A percentile compares a stretch with the other conserved stretches of the same genome.
These are phyloP conservation scores for Comarum palustre DNA, from an alignment of 306 rosid genomes.

Conservation along the genomic window DNA sequence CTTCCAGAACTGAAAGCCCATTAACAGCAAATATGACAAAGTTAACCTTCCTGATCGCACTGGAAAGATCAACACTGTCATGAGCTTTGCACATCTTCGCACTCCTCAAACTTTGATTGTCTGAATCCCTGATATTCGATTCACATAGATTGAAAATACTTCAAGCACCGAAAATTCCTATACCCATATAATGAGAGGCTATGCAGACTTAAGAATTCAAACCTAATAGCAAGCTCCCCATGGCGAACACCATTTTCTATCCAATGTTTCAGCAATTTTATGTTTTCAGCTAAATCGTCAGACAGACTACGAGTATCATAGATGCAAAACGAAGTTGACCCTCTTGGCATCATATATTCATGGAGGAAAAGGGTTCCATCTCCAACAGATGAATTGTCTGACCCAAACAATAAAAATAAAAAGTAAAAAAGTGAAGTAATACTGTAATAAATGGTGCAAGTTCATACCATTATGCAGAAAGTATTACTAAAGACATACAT, in stretches of 20 bases:
- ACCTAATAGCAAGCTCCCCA: constrained; percentile 76
- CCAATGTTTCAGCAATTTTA: constrained; percentile 51
- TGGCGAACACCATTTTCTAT: constrained; percentile 71
- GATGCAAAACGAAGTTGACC: constrained; percentile 59
- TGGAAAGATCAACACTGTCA: constrained; percentile 31
- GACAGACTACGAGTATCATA: constrained; percentile 80
- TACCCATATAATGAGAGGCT: constrained; percentile 18
- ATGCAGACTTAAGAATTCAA: constrained; percentile 24
- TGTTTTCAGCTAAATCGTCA: constrained; percentile 42
- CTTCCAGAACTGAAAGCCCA: constrained; percentile 60
- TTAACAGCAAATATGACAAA: constrained; percentile 65
- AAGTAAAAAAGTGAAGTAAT: background rate
- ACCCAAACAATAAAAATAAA: constrained; percentile 20
- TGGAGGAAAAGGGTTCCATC: constrained; percentile 84
- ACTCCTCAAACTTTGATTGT: constrained; percentile 41
- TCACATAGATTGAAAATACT: constrained; percentile 28
- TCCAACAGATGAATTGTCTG: constrained; percentile 61
- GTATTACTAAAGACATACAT: constrained; percentile 40
- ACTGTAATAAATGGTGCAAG: background rate
- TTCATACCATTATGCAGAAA: constrained; percentile 15
- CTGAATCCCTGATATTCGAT: constrained; percentile 53
- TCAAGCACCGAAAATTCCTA: constrained; percentile 17
- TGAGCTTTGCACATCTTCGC: constrained; percentile 46
- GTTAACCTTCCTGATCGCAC: constrained; percentile 56
- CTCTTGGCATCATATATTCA: constrained; percentile 74